A percentile compares a stretch with the other conserved stretches of the same genome.
phyloP scores from a whole-genome alignment of 352 stramenopile species.

The Phytophthora brassicae region DNA sequence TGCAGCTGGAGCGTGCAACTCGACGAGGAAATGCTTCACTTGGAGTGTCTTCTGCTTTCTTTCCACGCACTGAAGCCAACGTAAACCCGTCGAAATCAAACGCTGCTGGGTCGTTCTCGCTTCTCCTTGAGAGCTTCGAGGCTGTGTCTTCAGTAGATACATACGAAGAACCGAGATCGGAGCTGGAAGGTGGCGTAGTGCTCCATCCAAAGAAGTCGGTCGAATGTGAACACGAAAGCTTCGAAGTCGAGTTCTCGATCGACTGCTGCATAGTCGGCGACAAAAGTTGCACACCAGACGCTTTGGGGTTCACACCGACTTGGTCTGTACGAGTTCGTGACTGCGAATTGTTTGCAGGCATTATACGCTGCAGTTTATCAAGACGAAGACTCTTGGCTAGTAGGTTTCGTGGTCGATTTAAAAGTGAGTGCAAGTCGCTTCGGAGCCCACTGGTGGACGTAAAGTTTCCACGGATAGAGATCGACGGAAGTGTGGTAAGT shows the following conservation, averaged over 20 bases:
- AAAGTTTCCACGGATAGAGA: slow-evolving; percentile 12
- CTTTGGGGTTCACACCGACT: neutral
- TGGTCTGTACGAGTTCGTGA: neutral
- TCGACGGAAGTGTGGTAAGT: slow-evolving; percentile 10
- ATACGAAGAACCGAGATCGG: neutral
- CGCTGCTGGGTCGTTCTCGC: neutral
- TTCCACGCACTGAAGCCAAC: slow-evolving; percentile 39
- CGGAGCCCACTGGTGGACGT: neutral
- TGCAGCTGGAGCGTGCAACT: slow-evolving; percentile 5
- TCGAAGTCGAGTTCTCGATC: slow-evolving; percentile 18
- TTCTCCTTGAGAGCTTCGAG: neutral
- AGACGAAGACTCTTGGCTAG: neutral
- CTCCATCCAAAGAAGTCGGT: slow-evolving; percentile 27
- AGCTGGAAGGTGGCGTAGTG: slow-evolving; percentile 6
- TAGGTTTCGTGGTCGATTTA: slow-evolving; percentile 2
- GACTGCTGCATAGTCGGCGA: slow-evolving; percentile 40
- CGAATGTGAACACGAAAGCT: slow-evolving; percentile 6
- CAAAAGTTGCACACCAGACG: slow-evolving; percentile 32
- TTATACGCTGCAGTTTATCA: neutral
- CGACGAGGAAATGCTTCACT: neutral
- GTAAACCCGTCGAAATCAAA: slow-evolving; percentile 60
- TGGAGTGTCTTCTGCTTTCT: neutral
- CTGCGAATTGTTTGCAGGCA: slow-evolving; percentile 17
- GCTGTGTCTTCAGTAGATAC: neutral
- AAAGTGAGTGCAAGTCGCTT: slow-evolving; percentile 7